Conservation (phyloP, 73 alveolate species). For the Effrenium voratum region DNA sequence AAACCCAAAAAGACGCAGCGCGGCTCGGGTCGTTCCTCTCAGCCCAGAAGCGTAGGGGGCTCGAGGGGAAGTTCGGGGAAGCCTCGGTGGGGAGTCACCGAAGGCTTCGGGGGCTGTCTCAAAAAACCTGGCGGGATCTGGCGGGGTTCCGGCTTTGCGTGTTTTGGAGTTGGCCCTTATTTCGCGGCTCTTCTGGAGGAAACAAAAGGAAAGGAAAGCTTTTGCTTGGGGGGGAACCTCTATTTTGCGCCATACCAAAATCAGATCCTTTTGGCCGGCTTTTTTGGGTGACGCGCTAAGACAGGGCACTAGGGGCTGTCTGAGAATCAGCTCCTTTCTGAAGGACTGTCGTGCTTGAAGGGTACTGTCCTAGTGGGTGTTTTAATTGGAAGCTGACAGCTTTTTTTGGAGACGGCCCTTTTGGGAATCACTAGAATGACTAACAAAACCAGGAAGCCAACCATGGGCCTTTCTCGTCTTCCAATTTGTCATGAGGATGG, state of each 20-base stretch:
- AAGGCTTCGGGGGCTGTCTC: not conserved
- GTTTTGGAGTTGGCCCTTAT: not conserved
- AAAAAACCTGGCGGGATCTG: not conserved
- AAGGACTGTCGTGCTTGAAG: too few species aligned
- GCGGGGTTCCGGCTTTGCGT: not conserved
- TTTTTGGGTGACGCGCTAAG: too few species aligned
- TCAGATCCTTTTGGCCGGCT: not conserved
- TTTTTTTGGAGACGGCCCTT: too few species aligned
- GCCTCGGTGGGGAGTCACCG: not conserved
- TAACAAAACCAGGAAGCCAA: too few species aligned
- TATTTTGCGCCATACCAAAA: not conserved
- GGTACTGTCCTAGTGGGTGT: too few species aligned
- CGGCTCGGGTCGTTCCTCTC: too few species aligned
- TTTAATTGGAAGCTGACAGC: too few species aligned
- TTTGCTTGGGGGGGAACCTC: not conserved
- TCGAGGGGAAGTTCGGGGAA: slow-evolving; percentile 61
- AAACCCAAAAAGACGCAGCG: not conserved
- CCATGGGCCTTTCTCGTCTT: too few species aligned
- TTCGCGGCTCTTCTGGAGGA: not conserved
- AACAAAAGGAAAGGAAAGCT: not conserved
- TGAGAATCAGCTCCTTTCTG: too few species aligned
- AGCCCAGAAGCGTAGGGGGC: slow-evolving; percentile 38
- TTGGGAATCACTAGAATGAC: too few species aligned
- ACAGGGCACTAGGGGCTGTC: too few species aligned
- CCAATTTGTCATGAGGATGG: too few species aligned